phyloP scores from a whole-genome alignment of 805 yeast species.

The Debaryomyces maramus region DNA sequence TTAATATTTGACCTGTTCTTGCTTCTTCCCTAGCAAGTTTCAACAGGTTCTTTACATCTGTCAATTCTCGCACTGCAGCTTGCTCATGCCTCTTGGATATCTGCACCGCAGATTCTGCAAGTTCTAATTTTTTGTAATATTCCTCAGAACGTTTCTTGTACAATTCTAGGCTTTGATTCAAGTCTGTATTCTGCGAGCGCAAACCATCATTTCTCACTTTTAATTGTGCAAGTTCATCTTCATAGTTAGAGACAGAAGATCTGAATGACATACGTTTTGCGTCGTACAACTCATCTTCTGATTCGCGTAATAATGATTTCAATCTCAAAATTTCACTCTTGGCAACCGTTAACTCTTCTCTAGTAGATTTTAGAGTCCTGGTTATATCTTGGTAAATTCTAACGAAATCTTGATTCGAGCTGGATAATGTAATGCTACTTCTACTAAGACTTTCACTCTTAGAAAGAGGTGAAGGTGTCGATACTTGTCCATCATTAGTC shows the following conservation, averaged over 20 bases:
- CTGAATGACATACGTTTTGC: constrained; percentile 43
- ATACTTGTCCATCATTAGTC: constrained; percentile 8
- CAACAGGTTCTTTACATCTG: constrained; percentile 41
- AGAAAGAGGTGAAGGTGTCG: constrained; percentile 16
- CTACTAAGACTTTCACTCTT: constrained; percentile 38
- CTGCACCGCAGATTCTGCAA: constrained; percentile 71
- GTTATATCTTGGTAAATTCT: constrained; percentile 52
- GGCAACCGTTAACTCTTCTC: constrained; percentile 42
- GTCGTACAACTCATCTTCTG: constrained; percentile 45
- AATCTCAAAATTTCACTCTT: constrained; percentile 44
- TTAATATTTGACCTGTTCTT: constrained; percentile 50
- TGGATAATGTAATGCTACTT: constrained; percentile 23
- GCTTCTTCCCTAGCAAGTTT: constrained; percentile 53
- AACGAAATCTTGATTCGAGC: constrained; percentile 45
- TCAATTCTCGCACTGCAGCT: constrained; percentile 50
- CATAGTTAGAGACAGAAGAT: constrained; percentile 35
- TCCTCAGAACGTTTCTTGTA: constrained; percentile 75
- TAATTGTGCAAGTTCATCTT: constrained; percentile 46
- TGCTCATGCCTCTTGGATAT: constrained; percentile 64
- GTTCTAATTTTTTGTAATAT: constrained; percentile 69
- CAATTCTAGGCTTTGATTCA: constrained; percentile 53
- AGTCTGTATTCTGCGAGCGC: constrained; percentile 54
- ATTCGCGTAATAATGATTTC: constrained; percentile 40
- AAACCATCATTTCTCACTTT: constrained; percentile 59
- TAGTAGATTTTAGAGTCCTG: constrained; percentile 42